Conservation (phyloP, 1,284 basidiomycete species). For the Boletus smithii region DNA sequence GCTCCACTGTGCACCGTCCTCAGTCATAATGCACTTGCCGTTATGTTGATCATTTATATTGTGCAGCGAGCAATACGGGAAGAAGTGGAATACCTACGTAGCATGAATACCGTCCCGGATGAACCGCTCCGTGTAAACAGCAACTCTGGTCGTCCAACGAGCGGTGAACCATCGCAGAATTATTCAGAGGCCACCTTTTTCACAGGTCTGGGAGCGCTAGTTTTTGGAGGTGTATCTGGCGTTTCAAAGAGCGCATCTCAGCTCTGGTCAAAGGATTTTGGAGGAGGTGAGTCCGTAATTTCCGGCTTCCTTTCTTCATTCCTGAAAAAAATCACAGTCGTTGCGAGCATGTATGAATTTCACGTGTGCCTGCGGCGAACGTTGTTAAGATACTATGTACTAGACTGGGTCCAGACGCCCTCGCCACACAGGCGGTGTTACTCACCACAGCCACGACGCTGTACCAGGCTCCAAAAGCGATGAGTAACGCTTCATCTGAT, state of each 20-base stretch:
- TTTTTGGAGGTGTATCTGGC: constrained; percentile 20
- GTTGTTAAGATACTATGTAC: constrained; percentile 2
- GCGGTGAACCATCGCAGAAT: neutral
- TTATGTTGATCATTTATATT: constrained; percentile 25
- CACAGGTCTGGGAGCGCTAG: constrained; percentile 18
- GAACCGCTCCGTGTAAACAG: constrained; percentile 5
- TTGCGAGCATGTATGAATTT: constrained; percentile 25
- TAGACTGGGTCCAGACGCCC: constrained; percentile 28
- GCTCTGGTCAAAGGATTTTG: constrained; percentile 33
- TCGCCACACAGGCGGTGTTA: constrained; percentile 29
- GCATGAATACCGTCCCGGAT: constrained; percentile 12
- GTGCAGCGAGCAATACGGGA: constrained; percentile 19
- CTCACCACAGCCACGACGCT: constrained; percentile 27
- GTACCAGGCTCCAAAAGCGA: constrained; percentile 23
- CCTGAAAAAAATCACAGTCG: constrained; percentile 17
- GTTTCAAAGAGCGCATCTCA: constrained; percentile 26
- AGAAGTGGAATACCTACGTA: constrained; percentile 18
- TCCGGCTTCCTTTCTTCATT: neutral
- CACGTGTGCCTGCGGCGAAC: neutral
- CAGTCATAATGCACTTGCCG: constrained; percentile 27
- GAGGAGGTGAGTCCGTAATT: constrained; percentile 20
- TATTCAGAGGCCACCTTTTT: constrained; percentile 11
- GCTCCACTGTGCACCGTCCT: constrained; percentile 29
- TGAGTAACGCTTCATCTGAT: constrained; percentile 19
- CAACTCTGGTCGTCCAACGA: neutral